A percentile compares a stretch with the other conserved stretches of the same genome.
Conservation (phyloP, 768 basidiomycete genomes). For the Termitomyces sp. region DNA sequence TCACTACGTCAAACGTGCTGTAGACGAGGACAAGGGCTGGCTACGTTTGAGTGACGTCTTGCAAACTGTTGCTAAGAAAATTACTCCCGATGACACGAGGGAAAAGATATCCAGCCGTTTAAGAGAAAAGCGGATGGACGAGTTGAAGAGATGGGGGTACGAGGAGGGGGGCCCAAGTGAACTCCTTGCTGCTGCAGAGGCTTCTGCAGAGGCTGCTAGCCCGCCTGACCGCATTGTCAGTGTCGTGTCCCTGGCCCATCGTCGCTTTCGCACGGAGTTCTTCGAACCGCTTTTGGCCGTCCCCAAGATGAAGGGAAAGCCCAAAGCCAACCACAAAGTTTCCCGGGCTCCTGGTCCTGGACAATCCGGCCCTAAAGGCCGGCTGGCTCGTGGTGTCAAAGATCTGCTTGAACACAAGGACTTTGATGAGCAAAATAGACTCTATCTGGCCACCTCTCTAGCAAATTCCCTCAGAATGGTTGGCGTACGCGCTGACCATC, state of each 20-base stretch:
- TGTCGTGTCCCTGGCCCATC: slow-evolving; percentile 57
- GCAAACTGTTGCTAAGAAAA: slow-evolving; percentile 50
- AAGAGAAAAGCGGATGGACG: slow-evolving; percentile 53
- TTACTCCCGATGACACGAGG: slow-evolving; percentile 45
- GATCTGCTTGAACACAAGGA: slow-evolving; percentile 52
- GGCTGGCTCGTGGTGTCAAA: slow-evolving; percentile 64
- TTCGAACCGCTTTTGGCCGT: slow-evolving; percentile 62
- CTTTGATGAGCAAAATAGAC: slow-evolving; percentile 39
- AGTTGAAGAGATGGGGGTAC: slow-evolving; percentile 71
- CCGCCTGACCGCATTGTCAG: slow-evolving; percentile 59
- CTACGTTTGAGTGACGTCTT: slow-evolving; percentile 61
- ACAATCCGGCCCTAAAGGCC: slow-evolving; percentile 52
- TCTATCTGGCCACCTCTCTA: slow-evolving; percentile 42
- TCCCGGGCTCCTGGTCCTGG: slow-evolving; percentile 35
- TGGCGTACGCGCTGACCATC: slow-evolving; percentile 59
- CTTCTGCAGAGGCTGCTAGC: slow-evolving; percentile 72
- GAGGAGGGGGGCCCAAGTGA: slow-evolving; percentile 43
- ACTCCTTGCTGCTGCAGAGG: slow-evolving; percentile 51
- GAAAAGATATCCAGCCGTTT: slow-evolving; percentile 54
- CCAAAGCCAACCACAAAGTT: slow-evolving; percentile 44
- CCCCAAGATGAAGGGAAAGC: slow-evolving; percentile 58
- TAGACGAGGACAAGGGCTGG: slow-evolving; percentile 80
- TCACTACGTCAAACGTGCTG: slow-evolving; percentile 69
- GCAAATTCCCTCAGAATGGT: slow-evolving; percentile 42
- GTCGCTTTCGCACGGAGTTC: slow-evolving; percentile 68